Evolutionary conservation across 2,329 filamentous ascomycete species (phyloP).

Genomic region (Epichloe typhina): DNA sequence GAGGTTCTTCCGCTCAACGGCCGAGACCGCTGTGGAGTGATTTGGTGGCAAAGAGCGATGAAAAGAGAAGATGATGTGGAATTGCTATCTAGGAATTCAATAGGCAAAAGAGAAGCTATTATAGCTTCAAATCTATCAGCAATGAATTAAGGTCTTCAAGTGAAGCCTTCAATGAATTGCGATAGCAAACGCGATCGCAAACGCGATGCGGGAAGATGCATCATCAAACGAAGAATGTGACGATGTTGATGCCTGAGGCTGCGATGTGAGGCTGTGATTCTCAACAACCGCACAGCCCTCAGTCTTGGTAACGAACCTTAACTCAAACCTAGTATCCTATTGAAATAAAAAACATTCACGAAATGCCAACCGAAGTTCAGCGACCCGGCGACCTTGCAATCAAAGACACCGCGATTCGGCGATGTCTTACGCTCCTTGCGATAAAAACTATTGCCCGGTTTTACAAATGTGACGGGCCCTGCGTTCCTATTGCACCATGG

Average conservation of each 20-base stretch:
- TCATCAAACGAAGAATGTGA: too few relatives aligned
- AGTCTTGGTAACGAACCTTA: background rate
- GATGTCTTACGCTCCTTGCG: background rate
- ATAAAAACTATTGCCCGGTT: background rate
- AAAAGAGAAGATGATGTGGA: too few relatives aligned
- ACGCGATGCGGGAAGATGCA: too few relatives aligned
- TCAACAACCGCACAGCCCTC: background rate
- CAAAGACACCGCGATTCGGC: background rate
- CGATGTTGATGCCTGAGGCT: too few relatives aligned
- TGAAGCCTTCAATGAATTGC: too few relatives aligned
- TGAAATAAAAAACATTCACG: background rate
- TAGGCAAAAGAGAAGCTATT: too few relatives aligned
- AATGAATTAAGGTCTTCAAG: too few relatives aligned
- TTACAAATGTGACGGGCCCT: background rate
- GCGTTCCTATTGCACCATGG: background rate
- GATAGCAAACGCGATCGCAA: too few relatives aligned
- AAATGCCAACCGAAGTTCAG: background rate
- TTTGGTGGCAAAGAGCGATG: too few relatives aligned
- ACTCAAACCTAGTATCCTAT: background rate
- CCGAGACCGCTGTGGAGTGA: background rate
- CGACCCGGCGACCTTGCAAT: background rate
- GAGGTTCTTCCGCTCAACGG: background rate
- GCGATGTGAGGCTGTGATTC: too few relatives aligned
- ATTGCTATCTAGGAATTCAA: too few relatives aligned
- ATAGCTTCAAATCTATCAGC: too few relatives aligned